Base-by-base conservation (phyloP, 441 rosid species). In the Syzygium malaccense region DNA sequence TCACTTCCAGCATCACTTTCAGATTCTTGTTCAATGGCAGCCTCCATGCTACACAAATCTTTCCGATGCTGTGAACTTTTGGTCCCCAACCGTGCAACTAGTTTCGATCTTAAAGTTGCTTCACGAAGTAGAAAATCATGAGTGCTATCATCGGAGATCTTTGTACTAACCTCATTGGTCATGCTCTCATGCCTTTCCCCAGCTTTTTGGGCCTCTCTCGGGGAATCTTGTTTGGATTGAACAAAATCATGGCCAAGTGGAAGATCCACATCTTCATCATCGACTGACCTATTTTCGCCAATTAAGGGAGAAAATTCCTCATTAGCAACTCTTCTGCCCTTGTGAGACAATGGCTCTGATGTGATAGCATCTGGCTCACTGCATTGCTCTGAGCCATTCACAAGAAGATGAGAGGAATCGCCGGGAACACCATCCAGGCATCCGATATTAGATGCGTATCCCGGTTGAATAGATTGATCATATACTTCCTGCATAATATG, bases 281-380 rank as follows among this genome's bases (percentile, higher is more conserved):
- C 98, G 51, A 91, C 94, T 55, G 97, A 94, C 88, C 89, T 88
- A 89, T 89, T 90, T 85, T 93, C 94, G 92, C 93, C 94, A 88
- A 91, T 92, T 37, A 94, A 91, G 14, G 94, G 98, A 87, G 97
- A 95, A 92, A 93, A 92, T 88, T 89, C 89, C 89, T 92, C 90
- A 90, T 89, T 93, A 80, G 89, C 90, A 88, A 88, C 92, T 91
- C 91, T 93, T 89, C 92, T 94, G 79, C 93, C 88, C 91, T 91
- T 93, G 93, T 49, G 90, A 88, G 92, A 94, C 93, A 96, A 91
- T 66, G 93, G 95, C 94, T 96, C 99, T 80, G 98, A 98, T 41
- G 96, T 94, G 93, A 99, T 96, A 89, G 93, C 97, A 94, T 94
- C 99, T 26, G 93, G 99, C 89, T 96, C 99, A 93, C 98, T 97